Percentiles rank a stretch among this genome's conserved stretches.
These are phyloP conservation scores for Suhomyces bribrorum DNA, from an alignment of 1,139 yeast genomes.

Conservation along the genomic window DNA sequence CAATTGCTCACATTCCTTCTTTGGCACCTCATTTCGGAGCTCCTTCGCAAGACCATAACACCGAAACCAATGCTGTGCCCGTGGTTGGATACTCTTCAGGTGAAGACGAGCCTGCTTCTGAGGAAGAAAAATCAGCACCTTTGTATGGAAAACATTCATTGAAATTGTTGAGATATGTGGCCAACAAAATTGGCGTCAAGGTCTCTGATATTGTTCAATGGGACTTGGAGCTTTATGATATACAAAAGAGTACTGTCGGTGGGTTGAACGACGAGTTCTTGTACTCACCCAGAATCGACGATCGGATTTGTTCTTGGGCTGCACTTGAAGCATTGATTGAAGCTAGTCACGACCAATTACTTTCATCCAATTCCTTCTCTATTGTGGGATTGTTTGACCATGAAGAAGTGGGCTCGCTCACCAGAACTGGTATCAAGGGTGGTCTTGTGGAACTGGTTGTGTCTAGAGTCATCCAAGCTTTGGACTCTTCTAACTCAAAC, in stretches of 20 bases:
- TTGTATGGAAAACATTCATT: slow-evolving; percentile 62
- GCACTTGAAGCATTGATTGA: slow-evolving; percentile 56
- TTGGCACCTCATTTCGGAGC: slow-evolving; percentile 69
- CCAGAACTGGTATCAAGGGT: slow-evolving; percentile 61
- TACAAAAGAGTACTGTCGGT: slow-evolving; percentile 62
- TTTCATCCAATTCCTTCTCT: slow-evolving; percentile 40
- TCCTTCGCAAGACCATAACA: slow-evolving; percentile 50
- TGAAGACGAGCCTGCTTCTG: slow-evolving; percentile 41
- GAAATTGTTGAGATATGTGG: slow-evolving; percentile 55
- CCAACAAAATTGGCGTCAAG: slow-evolving; percentile 46
- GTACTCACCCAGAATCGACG: slow-evolving; percentile 67
- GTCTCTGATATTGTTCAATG: slow-evolving; percentile 57
- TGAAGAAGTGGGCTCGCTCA: slow-evolving; percentile 64
- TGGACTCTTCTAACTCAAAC: slow-evolving; percentile 21
- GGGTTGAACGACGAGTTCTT: slow-evolving; percentile 63
- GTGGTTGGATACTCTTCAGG: slow-evolving; percentile 48
- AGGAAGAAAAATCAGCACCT: slow-evolving; percentile 62
- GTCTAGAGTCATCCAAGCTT: slow-evolving; percentile 34
- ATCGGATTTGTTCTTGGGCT: slow-evolving; percentile 63
- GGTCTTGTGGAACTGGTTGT: slow-evolving; percentile 49
- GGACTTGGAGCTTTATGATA: slow-evolving; percentile 64
- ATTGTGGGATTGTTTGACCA: slow-evolving; percentile 58
- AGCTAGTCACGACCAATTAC: slow-evolving; percentile 23
- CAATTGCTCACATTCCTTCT: slow-evolving; percentile 65
- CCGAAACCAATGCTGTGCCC: slow-evolving; percentile 65